Evolutionary conservation across 805 yeast genomes (phyloP), one percentile per base, ranked within the genome.

Genomic region (Barnettozyma salicaria): DNA sequence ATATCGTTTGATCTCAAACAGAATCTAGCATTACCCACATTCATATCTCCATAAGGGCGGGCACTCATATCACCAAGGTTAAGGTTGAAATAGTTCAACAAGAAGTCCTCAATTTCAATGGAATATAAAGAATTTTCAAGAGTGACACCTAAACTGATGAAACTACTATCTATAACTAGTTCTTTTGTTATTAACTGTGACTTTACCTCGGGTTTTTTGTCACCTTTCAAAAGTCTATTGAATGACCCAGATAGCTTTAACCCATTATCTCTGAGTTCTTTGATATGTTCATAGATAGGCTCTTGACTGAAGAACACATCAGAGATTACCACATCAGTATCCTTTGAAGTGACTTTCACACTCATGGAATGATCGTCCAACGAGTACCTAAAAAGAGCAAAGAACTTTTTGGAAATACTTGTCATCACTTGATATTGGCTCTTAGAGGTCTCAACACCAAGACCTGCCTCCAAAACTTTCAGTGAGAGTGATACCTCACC

Each of bases 1-100:
- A 65, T 50, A 7, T 39, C 27, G 1, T 45, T 45, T 21, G 59
- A 61, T 18, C 55, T 55, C 2, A 66, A 39, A 5, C 53, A 28
- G 11, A 65, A 38, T 9, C 51, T 49, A 9, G 59, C 39, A 34
- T 59, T 61, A 11, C 51, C 55, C 1, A 53, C 39, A 2, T 30
- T 26, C 12, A 49, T 7, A n/a, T 52, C 54, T 28, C 56, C 55
- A 25, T 39, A 44, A 0, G 55, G 47, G 32, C 37, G 41, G 2
- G 26, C 13, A 4, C 12, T 7, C 1, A 9, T 24, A 7, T 33
- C 19, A 2, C 32, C 34, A 3, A 37, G 16, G 2, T 41, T 27
- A 6, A 47, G 21, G 13, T 49, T 48, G 36, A 36, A 35, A 21
- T 39, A 43, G 7, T 35, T 25, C 19, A 49, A 24, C 7, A 33